Conservation (phyloP, 441 rosid species). For the Erodium moschatum region DNA sequence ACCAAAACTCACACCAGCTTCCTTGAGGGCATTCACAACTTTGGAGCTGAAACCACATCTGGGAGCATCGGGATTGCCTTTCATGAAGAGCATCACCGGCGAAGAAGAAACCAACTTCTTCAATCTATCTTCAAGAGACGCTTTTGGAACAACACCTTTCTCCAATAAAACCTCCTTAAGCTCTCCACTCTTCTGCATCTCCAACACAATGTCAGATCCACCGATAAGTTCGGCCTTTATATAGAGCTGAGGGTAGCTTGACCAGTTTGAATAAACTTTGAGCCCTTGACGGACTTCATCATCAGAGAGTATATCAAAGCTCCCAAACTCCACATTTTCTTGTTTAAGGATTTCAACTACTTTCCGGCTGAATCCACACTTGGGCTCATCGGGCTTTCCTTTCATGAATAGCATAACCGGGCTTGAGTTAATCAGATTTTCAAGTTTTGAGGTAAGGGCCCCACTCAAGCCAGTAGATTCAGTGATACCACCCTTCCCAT, state of each 20-base stretch:
- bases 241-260: conserved; percentile 79
- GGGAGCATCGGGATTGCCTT: conserved; percentile 81
- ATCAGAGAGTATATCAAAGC: conserved; percentile 51
- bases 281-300: conserved; percentile 66
- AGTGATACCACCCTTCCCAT: conserved; percentile 38
- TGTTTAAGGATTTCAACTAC: conserved; percentile 53
- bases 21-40: conserved; percentile 69
- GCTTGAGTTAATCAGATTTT: conserved; percentile 39
- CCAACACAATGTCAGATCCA: conserved; percentile 86
- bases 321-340: conserved; percentile 48
- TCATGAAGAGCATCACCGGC: conserved; percentile 90
- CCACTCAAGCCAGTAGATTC: conserved; percentile 51
- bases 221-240: conserved; percentile 76
- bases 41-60: conserved; percentile 88
- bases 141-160: conserved; percentile 48
- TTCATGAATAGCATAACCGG: conserved; percentile 64
- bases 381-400: conserved; percentile 58
- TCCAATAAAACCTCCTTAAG: conserved; percentile 47
- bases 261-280: conserved; percentile 64
- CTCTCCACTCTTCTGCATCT: conserved; percentile 92
- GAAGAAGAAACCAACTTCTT: conserved; percentile 45
- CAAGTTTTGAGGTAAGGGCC: conserved; percentile 34
- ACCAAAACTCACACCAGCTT: conserved; percentile 52
- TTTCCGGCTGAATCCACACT: conserved; percentile 63
- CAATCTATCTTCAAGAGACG: conserved; percentile 51